Evolutionary conservation across 2,329 filamentous ascomycete genomes (phyloP), one percentile per base, ranked within the genome.

Genomic region (Xylariaceae sp.): DNA sequence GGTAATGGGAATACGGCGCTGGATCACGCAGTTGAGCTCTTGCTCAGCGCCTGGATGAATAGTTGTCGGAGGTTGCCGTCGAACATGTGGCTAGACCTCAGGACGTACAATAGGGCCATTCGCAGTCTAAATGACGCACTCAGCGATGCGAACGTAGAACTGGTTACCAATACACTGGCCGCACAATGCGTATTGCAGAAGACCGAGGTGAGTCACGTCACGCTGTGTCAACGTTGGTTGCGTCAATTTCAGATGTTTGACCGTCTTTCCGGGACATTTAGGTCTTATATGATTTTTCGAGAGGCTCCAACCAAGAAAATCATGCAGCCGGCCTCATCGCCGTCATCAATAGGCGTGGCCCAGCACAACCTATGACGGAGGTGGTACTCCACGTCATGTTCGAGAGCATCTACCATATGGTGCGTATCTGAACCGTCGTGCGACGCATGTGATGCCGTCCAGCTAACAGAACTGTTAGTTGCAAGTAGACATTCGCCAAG

Each of bases 371-470:
- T 1, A 69, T 69, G 39, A 55, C 62, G 14, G 66, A 63, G 17
- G 54, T 71, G n/a, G 58, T 53, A 7, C 52, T 71, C 7, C 65
- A 69, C 41, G 58, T 67, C 12, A 66, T 62, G 1, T 69, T 71
- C 33, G 69, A 70, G 45, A 66, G 63, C 29, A 64, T 66, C 45
- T 69, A 65, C 33, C 64, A 69, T 26, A 69, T 71, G 65, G 68
- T 71, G 40, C 53, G 65, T 61, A 4, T 31, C 14, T 1, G 28
- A 19, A 19, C 16, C 17, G 23, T 28, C 6, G 23, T 24, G 26
- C 23, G 11, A 19, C 17, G 6, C 1, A 12, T 43, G 7, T n/a
- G 6, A 7, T 28, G 5, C 37, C n/a, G 6, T n/a, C 31, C 43
- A n/a, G 40, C 60, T 67, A 29, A 69, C 31, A 6, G n/a, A 3